phyloP scores from a whole-genome alignment of 192 early-diverging fungal species.

The Backusella parvicylindrica region DNA sequence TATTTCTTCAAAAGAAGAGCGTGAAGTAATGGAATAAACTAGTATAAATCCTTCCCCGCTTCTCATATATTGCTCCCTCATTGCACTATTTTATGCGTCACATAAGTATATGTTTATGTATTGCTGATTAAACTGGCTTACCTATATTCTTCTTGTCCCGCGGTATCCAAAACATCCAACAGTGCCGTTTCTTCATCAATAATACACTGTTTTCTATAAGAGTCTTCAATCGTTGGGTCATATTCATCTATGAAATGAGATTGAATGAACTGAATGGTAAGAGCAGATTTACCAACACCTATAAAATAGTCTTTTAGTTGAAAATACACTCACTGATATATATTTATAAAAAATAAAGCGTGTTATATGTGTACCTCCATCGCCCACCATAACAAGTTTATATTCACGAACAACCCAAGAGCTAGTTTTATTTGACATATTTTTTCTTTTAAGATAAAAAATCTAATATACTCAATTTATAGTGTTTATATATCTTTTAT shows the following conservation, averaged over 20 bases:
- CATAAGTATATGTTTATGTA: background rate
- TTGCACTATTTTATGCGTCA: constrained; percentile 21
- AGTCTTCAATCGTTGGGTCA: constrained; percentile 99
- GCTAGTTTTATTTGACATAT: constrained; percentile 1
- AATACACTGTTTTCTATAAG: constrained; percentile 92
- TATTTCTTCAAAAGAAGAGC: constrained; percentile 73
- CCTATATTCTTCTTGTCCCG: constrained; percentile 92
- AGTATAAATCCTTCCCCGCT: constrained; percentile 82
- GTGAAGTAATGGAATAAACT: constrained; percentile 76
- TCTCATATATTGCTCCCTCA: constrained; percentile 78
- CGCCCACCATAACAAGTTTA: constrained; percentile 58
- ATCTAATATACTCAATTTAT: background rate
- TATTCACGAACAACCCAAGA: constrained; percentile 20
- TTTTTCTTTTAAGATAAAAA: background rate
- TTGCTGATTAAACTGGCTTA: background rate
- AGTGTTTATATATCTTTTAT: background rate
- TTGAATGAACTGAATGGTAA: constrained; percentile 80
- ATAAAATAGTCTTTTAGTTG: background rate
- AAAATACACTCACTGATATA: background rate
- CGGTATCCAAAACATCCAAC: constrained; percentile 93
- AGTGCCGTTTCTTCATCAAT: constrained; percentile 87
- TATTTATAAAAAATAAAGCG: background rate
- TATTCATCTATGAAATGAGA: constrained; percentile 86
- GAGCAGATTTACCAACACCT: constrained; percentile 75
- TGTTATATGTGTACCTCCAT: constrained; percentile 34